Evolutionary conservation across 345 rosid genomes (phyloP).

Genomic region (Psidium friedrichsthalianum): DNA sequence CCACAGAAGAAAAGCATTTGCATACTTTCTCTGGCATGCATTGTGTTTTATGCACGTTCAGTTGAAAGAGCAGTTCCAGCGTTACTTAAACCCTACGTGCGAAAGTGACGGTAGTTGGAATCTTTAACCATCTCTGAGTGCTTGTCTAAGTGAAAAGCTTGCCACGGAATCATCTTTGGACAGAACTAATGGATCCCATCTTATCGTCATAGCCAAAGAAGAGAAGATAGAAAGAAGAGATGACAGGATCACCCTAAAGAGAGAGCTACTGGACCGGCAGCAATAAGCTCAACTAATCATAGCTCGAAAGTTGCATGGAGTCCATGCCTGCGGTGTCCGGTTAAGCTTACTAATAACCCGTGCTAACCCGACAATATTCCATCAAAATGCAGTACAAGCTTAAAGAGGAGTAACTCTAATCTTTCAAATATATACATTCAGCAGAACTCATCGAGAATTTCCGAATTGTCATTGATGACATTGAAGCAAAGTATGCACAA

Average conservation of each 20-base stretch:
- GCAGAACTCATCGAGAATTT: neutral
- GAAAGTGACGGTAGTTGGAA: neutral
- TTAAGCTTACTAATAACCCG: neutral
- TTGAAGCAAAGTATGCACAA: neutral
- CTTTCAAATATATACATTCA: neutral
- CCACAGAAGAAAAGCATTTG: neutral
- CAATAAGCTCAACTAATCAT: neutral
- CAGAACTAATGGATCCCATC: neutral
- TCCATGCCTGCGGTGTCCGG: neutral
- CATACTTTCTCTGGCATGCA: neutral
- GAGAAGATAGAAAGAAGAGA: neutral
- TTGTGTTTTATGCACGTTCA: neutral
- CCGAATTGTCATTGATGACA: neutral
- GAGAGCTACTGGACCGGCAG: neutral
- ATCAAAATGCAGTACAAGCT: neutral
- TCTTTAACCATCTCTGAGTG: neutral
- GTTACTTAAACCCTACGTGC: neutral
- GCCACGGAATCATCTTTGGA: neutral
- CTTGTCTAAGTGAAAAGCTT: neutral
- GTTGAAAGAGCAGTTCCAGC: neutral
- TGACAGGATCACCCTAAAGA: neutral
- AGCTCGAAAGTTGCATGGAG: neutral
- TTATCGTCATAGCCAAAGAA: neutral
- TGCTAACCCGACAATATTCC: neutral
- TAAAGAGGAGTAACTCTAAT: neutral